Evolutionary conservation across 352 stramenopile species (phyloP).

Genomic region (Phytophthora fragariae): DNA sequence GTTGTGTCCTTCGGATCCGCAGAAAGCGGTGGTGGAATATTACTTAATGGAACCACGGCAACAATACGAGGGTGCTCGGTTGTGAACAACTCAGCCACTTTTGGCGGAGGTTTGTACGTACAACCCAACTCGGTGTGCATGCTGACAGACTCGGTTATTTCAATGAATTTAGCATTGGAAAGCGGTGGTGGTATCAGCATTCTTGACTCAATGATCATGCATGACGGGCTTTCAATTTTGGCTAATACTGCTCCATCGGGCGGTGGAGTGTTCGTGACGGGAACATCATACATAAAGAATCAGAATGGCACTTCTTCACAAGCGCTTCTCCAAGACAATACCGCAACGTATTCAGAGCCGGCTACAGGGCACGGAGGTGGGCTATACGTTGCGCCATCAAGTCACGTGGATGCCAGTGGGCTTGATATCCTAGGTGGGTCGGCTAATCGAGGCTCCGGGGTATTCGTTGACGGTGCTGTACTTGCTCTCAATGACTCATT

Average conservation of each 20-base stretch:
- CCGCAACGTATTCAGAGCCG: constrained; percentile 2
- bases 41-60: constrained; percentile 6
- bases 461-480: constrained; percentile 33
- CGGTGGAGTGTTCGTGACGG: constrained; percentile 36
- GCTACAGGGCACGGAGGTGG: constrained; percentile 29
- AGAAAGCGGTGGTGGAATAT: constrained; percentile 20
- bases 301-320: constrained; percentile 8
- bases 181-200: constrained; percentile 37
- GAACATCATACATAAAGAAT: constrained; percentile 10
- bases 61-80: constrained; percentile 24
- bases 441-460: constrained; percentile 32
- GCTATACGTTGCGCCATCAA: constrained; percentile 32
- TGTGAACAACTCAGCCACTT: constrained; percentile 19
- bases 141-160: constrained; percentile 14
- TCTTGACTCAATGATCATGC: constrained; percentile 27
- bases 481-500: constrained; percentile 28
- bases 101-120: constrained; percentile 29
- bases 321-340: constrained; percentile 25
- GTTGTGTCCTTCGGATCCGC: constrained; percentile 22
- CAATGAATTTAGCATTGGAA: constrained; percentile 9
- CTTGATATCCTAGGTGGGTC: constrained; percentile 25
- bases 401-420: constrained; percentile 21
- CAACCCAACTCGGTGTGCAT: constrained; percentile 15
- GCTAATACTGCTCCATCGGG: constrained; percentile 37
- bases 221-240: constrained; percentile 33